Percentiles rank a stretch among this genome's conserved stretches.
Conservation (phyloP, 202 grass and related monocot genomes). For the Musa balbisiana region DNA sequence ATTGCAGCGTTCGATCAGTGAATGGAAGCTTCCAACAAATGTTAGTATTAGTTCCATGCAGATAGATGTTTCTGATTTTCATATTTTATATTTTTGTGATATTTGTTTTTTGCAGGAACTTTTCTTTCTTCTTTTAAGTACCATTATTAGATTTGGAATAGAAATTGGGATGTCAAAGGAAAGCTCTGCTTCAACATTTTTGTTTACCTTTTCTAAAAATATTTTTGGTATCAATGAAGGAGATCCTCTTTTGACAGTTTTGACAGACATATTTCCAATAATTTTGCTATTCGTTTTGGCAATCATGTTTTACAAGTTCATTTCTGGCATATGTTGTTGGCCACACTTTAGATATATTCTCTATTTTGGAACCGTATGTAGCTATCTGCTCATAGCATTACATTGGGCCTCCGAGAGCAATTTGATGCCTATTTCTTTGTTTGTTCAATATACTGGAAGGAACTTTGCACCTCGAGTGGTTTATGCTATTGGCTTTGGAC, state of each 20-base stretch:
- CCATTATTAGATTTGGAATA: constrained; percentile 61
- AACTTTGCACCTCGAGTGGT: constrained; percentile 59
- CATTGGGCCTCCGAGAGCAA: constrained; percentile 68
- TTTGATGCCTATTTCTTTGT: constrained; percentile 21
- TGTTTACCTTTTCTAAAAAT: constrained; percentile 38
- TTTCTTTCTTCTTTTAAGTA: constrained; percentile 68
- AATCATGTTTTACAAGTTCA: constrained; percentile 37
- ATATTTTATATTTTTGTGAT: constrained; percentile 21
- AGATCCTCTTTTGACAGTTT: constrained; percentile 28
- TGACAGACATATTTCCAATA: constrained; percentile 51
- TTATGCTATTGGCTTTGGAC: constrained; percentile 55
- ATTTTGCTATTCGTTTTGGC: constrained; percentile 46
- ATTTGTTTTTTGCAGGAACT: constrained; percentile 38
- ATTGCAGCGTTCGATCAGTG: constrained; percentile 34
- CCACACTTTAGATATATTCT: constrained; percentile 47
- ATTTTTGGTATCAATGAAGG: constrained; percentile 34
- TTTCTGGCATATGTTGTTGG: constrained; percentile 26
- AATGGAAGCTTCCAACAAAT: constrained; percentile 43
- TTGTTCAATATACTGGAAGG: constrained; percentile 37
- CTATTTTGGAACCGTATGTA: constrained; percentile 43
- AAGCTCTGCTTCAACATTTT: constrained; percentile 40
- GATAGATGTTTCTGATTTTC: constrained; percentile 17
- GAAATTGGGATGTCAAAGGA: constrained; percentile 79
- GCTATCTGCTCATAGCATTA: constrained; percentile 50
- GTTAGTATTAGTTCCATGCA: constrained; percentile 42